These are phyloP conservation scores for Apiospora phragmitis DNA, from an alignment of 2,329 filamentous ascomycete genomes.

Conservation along the genomic window DNA sequence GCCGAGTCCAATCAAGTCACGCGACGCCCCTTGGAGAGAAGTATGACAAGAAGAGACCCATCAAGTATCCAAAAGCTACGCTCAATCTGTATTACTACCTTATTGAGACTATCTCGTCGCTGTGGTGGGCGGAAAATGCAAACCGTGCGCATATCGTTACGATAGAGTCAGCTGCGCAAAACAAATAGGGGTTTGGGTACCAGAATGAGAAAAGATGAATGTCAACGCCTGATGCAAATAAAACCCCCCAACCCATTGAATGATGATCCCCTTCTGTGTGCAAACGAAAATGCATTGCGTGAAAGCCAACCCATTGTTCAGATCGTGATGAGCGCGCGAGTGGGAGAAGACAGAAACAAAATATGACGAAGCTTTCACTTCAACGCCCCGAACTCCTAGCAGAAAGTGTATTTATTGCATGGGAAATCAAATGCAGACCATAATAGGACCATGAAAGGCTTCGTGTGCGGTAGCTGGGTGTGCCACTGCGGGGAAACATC, in stretches of 20 bases:
- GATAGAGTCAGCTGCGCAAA: not conserved
- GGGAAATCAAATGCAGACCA: not conserved
- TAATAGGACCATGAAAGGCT: not conserved
- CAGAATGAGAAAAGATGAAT: not conserved
- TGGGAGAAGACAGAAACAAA: not conserved
- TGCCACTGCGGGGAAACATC: not conserved
- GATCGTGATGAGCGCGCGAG: not conserved
- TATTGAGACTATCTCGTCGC: not conserved
- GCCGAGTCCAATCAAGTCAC: not conserved
- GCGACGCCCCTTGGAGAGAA: not conserved
- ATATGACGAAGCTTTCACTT: not conserved
- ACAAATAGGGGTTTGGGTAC: not conserved
- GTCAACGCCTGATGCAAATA: not conserved
- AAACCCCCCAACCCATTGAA: not conserved
- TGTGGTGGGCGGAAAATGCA: not conserved
- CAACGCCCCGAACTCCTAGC: constrained; percentile 2
- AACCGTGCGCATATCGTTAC: not conserved
- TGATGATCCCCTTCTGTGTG: not conserved
- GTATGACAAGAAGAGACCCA: too few species aligned
- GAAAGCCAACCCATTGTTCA: not conserved
- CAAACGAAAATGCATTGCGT: not conserved
- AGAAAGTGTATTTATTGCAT: constrained; percentile 7
- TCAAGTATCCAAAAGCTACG: not conserved
- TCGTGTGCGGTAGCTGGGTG: not conserved
- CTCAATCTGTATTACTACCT: constrained; percentile 10